Percentiles rank a stretch among this genome's conserved stretches.
Conservation (phyloP, 2,329 filamentous ascomycete genomes). For the Ophiosphaerella narmari region DNA sequence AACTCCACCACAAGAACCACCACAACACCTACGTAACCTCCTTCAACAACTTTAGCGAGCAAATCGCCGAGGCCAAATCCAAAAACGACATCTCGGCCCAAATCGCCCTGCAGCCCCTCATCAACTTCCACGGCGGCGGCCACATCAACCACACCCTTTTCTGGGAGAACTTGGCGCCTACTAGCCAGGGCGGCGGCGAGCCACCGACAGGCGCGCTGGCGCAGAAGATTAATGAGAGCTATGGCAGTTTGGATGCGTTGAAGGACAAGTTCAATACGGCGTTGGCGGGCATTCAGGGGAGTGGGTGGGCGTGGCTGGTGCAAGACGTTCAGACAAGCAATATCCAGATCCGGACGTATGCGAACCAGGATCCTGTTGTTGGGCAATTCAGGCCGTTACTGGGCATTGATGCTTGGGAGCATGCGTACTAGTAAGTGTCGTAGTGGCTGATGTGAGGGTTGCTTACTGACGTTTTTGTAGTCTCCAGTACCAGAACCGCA, state of each 20-base stretch:
- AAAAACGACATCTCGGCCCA: conserved; percentile 59
- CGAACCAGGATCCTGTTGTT: conserved; percentile 86
- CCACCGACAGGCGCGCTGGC: conserved; percentile 62
- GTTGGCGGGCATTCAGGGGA: conserved; percentile 67
- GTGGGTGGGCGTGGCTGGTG: conserved; percentile 67
- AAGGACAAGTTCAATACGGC: conserved; percentile 68
- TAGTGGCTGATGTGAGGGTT: neutral
- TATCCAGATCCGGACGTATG: conserved; percentile 71
- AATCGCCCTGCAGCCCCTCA: conserved; percentile 61
- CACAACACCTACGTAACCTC: conserved; percentile 92
- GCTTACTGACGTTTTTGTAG: conserved; percentile 37
- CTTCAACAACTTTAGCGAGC: conserved; percentile 79
- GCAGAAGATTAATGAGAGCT: conserved; percentile 63
- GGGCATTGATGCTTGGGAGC: conserved; percentile 94
- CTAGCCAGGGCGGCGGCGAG: conserved; percentile 68
- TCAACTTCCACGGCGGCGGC: conserved; percentile 71
- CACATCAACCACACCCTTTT: conserved; percentile 71
- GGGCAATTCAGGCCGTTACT: conserved; percentile 82
- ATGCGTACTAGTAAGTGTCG: conserved; percentile 77
- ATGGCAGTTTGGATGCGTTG: conserved; percentile 62
- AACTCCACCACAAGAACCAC: conserved; percentile 92
- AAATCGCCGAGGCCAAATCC: conserved; percentile 64
- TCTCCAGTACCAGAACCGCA: conserved; percentile 94
- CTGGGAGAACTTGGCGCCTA: conserved; percentile 72
- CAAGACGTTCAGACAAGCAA: conserved; percentile 65